Conservation (phyloP, 768 basidiomycete species). For the Pleurotus djamor region DNA sequence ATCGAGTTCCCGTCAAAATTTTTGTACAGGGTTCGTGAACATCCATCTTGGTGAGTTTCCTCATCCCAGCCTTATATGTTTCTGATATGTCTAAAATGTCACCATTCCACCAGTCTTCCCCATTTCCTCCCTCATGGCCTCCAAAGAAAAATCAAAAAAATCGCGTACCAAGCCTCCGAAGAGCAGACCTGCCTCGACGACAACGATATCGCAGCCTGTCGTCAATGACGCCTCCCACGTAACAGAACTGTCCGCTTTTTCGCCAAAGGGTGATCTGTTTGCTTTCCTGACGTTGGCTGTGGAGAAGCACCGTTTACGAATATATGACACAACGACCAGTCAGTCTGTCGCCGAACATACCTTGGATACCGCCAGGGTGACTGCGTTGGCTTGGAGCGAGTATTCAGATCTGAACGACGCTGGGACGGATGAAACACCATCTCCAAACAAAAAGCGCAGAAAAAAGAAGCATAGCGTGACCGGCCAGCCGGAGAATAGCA, state of each 20-base stretch:
- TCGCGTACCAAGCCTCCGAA: slow-evolving; percentile 48
- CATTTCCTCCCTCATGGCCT: slow-evolving; percentile 29
- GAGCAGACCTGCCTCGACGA: slow-evolving; percentile 50
- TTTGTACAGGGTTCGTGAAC: slow-evolving; percentile 2
- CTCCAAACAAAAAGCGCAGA: slow-evolving; percentile 54
- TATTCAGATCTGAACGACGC: slow-evolving; percentile 24
- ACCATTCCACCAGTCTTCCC: background rate
- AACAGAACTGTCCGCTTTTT: slow-evolving; percentile 54
- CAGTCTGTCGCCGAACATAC: slow-evolving; percentile 57
- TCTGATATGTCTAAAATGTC: slow-evolving; percentile 5
- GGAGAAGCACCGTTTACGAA: slow-evolving; percentile 69
- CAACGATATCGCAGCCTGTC: slow-evolving; percentile 53
- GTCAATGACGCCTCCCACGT: slow-evolving; percentile 44
- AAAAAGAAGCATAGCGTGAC: slow-evolving; percentile 36
- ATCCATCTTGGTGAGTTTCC: background rate
- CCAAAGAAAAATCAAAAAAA: slow-evolving; percentile 50
- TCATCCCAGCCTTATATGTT: background rate
- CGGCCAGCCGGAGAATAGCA: slow-evolving; percentile 16
- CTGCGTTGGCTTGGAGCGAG: slow-evolving; percentile 50
- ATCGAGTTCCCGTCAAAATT: slow-evolving; percentile 2
- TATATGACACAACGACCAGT: slow-evolving; percentile 57
- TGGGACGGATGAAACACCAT: slow-evolving; percentile 21
- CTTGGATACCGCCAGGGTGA: slow-evolving; percentile 53
- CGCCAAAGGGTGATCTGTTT: slow-evolving; percentile 52
- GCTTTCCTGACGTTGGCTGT: slow-evolving; percentile 63